Evolutionary conservation across 495 filamentous ascomycete genomes (phyloP), one percentile per base, ranked within the genome.

Genomic region (Neurospora hispaniola): DNA sequence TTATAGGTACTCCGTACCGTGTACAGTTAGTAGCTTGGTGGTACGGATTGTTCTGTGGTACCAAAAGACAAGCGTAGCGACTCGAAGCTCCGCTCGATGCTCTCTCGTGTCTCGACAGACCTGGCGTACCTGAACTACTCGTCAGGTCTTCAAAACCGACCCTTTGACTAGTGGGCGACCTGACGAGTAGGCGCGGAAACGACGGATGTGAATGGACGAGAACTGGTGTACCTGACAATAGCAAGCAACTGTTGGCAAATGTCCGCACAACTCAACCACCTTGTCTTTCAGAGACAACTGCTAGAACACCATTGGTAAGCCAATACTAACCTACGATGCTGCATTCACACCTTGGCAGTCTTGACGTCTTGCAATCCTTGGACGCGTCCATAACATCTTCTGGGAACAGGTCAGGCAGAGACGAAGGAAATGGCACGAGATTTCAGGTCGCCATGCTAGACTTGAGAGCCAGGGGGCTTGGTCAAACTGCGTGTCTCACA

Each of bases 51-150:
- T 54, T 54, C 46, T 54, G 46, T 11, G 46, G 20, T 27, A 54
- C 46, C 46, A 54, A 23, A 10, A 54, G 46, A 48, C 46, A 48
- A 48, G 46, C n/a, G n/a, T 48, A 48, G 46, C 46, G 23, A 59
- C 88, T 71, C 16, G 71, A 70, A 7, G 20, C 16, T 62, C 46
- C 18, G 42, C 41, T 71, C 46, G 41, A 23, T 23, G 46, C 46
- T 54, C 46, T 54, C 46, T 20, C 46, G 23, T 31, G 54, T 62
- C 27, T 27, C 23, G 27, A 6, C 20, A 54, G 46, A 59, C 12
- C 23, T 59, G 48, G 23, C 48, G 20, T 54, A 27, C 46, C 46
- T 54, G 23, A 31, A 31, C 48, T 20, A n/a, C n/a, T n/a, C n/a
- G n/a, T n/a, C n/a, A n/a, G n/a, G n/a, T n/a, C n/a, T n/a, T n/a